Evolutionary conservation across 192 early-diverging fungal species (phyloP).

Genomic region (Linnemannia elongata): DNA sequence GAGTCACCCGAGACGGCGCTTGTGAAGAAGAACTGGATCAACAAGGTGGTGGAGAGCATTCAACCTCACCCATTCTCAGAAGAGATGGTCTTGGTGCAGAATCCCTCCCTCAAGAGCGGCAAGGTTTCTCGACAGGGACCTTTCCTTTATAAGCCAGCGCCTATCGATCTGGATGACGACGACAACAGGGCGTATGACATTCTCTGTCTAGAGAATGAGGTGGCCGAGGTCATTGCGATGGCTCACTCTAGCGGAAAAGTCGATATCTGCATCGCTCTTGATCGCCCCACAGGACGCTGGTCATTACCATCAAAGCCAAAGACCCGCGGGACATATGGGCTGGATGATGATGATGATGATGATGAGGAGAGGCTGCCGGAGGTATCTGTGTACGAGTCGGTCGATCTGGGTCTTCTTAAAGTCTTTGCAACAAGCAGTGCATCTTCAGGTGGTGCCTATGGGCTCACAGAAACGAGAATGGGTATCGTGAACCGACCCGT

Average conservation of each 20-base stretch:
- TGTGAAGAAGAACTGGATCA: slow-evolving; percentile 59
- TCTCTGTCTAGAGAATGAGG: slow-evolving; percentile 57
- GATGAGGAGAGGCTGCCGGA: slow-evolving; percentile 15
- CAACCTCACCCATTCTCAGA: slow-evolving; percentile 30
- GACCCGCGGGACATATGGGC: background rate
- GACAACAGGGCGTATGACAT: slow-evolving; percentile 62
- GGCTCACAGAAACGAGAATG: slow-evolving; percentile 46
- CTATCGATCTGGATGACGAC: slow-evolving; percentile 47
- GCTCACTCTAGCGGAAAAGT: slow-evolving; percentile 72
- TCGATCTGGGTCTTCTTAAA: slow-evolving; percentile 53
- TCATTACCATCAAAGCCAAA: slow-evolving; percentile 18
- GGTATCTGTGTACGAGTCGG: slow-evolving; percentile 55
- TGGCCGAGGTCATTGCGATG: slow-evolving; percentile 67
- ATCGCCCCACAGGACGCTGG: slow-evolving; percentile 60
- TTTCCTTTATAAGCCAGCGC: slow-evolving; percentile 59
- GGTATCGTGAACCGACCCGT: slow-evolving; percentile 64
- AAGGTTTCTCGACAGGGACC: slow-evolving; percentile 64
- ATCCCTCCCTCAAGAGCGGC: slow-evolving; percentile 13
- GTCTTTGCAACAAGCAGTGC: slow-evolving; percentile 25
- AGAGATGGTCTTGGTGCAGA: slow-evolving; percentile 25
- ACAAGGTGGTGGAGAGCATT: slow-evolving; percentile 52
- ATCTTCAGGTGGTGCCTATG: slow-evolving; percentile 14
- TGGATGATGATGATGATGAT: background rate
- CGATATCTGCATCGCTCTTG: slow-evolving; percentile 73
- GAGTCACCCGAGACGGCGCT: background rate